phyloP scores from a whole-genome alignment of 1,284 basidiomycete genomes.

The Vanrija sp. region DNA sequence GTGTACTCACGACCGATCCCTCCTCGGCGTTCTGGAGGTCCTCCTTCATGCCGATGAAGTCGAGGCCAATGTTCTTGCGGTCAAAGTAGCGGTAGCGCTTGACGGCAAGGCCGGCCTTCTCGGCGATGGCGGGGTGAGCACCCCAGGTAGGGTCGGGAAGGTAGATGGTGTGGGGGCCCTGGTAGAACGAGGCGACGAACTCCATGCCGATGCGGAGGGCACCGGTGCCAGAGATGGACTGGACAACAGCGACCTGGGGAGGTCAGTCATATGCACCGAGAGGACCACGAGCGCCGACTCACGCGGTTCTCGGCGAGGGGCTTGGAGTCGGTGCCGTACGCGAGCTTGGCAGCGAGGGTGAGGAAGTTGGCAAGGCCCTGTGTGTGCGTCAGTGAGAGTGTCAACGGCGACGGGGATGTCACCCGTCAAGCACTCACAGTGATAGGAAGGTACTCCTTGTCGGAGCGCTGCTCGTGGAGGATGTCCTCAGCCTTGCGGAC shows the following conservation, averaged over 20 bases:
- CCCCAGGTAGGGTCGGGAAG: conserved; percentile 95
- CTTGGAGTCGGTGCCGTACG: conserved; percentile 78
- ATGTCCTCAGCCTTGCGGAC: conserved; percentile 71
- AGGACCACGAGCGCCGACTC: conserved; percentile 40
- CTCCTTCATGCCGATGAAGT: conserved; percentile 86
- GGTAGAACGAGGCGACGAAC: conserved; percentile 83
- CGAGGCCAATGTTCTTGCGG: conserved; percentile 86
- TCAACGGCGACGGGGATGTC: background rate
- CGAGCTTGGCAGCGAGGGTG: conserved; percentile 82
- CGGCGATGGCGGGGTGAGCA: conserved; percentile 82
- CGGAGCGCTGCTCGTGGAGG: conserved; percentile 64
- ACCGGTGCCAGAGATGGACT: conserved; percentile 97
- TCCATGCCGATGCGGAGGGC: conserved; percentile 94
- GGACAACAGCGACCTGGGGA: conserved; percentile 77
- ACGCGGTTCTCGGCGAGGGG: conserved; percentile 75
- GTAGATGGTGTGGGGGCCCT: conserved; percentile 83
- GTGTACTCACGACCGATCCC: conserved; percentile 46
- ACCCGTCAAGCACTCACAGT: conserved; percentile 51
- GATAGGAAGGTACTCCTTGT: conserved; percentile 99
- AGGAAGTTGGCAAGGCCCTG: conserved; percentile 75
- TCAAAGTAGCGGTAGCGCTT: conserved; percentile 78
- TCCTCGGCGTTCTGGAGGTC: conserved; percentile 63
- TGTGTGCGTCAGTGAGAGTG: background rate
- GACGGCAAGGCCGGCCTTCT: conserved; percentile 90
- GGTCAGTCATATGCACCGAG: conserved; percentile 4